Conservation (phyloP, 2,329 filamentous ascomycete species). For the Biscogniauxia sp. region DNA sequence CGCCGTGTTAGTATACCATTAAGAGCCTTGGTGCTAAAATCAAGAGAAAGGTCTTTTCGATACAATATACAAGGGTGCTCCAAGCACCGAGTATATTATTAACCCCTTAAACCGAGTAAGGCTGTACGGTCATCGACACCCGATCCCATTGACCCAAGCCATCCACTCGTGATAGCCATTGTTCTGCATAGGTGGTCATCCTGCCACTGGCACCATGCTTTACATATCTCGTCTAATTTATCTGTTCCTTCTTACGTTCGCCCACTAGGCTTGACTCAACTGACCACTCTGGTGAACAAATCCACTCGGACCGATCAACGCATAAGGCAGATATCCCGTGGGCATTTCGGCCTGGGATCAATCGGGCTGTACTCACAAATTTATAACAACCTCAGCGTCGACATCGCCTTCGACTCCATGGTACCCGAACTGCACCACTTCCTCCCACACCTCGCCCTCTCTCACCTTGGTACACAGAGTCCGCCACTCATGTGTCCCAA, state of each 20-base stretch:
- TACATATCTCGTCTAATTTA: not conserved
- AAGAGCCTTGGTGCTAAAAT: not conserved
- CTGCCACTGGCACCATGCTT: not conserved
- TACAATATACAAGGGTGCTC: not conserved
- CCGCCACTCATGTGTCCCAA: constrained; percentile 85
- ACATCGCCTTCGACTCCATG: constrained; percentile 85
- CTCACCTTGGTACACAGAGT: constrained; percentile 78
- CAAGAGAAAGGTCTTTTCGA: not conserved
- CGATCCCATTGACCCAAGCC: not conserved
- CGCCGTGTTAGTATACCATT: not conserved
- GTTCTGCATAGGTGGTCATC: not conserved
- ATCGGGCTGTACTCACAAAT: constrained; percentile 58
- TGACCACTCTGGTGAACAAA: not conserved
- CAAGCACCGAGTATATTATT: not conserved
- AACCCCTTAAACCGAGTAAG: not conserved
- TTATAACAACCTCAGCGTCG: constrained; percentile 91
- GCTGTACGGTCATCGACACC: not conserved
- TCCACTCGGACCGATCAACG: not conserved
- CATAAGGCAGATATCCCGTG: not conserved
- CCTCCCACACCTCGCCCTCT: constrained; percentile 91
- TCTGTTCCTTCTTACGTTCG: not conserved
- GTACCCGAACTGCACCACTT: constrained; percentile 84
- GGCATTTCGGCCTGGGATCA: not conserved
- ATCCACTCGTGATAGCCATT: not conserved
- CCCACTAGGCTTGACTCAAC: not conserved